phyloP scores from a whole-genome alignment of 805 yeast species.

The Candida sonorensis region DNA sequence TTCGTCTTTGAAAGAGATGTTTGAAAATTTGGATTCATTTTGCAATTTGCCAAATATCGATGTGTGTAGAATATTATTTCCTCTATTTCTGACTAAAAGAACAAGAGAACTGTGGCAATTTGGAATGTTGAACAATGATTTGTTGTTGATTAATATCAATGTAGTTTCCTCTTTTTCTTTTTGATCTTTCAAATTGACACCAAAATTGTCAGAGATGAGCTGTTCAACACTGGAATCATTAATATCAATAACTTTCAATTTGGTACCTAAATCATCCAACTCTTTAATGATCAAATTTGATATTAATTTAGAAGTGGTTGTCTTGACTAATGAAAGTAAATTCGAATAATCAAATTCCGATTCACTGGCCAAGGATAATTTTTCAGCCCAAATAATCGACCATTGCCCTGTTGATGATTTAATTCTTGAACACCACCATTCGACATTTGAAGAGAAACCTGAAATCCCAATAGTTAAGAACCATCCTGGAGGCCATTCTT shows the following conservation, averaged over 20 bases:
- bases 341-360: conserved; percentile 23
- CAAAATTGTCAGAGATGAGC: conserved; percentile 23
- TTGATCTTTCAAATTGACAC: conserved; percentile 14
- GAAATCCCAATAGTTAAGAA: conserved; percentile 35
- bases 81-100: conserved; percentile 23
- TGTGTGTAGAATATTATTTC: conserved; percentile 22
- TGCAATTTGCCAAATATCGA: conserved; percentile 28
- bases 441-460: conserved; percentile 30
- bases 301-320: conserved; percentile 41
- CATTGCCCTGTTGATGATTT: conserved; percentile 46
- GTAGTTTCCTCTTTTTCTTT: conserved; percentile 24
- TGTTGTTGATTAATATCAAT: conserved; percentile 29
- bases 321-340: conserved; percentile 33
- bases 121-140: conserved; percentile 30
- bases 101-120: conserved; percentile 29
- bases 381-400: conserved; percentile 46
- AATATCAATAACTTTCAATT: conserved; percentile 26
- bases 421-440: conserved; percentile 50
- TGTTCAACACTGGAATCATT: conserved; percentile 12
- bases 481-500: conserved; percentile 55
- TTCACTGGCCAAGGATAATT: conserved; percentile 13
- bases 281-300: conserved; percentile 50
- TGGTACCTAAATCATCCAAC: conserved; percentile 33
- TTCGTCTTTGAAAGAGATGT: conserved; percentile 21
- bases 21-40: conserved; percentile 18